Conservation (phyloP, 805 yeast genomes). For the Starmerella powellii region DNA sequence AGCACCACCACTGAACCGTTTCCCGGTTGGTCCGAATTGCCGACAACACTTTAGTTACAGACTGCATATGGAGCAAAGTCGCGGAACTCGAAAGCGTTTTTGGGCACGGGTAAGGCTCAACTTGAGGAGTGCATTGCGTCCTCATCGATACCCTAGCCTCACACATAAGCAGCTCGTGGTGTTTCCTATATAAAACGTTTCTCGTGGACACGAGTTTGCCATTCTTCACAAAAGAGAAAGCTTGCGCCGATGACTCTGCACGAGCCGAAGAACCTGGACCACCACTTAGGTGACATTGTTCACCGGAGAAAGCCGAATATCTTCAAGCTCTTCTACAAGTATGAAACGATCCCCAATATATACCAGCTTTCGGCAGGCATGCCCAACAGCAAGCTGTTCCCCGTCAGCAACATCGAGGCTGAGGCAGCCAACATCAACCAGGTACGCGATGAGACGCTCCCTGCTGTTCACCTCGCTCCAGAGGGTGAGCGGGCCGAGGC, state of each 20-base stretch:
- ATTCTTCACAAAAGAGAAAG: no score
- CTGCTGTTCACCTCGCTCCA: conserved; percentile 10
- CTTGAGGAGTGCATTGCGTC: no score
- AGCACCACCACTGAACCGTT: no score
- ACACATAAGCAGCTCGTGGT: no score
- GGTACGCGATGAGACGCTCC: background rate
- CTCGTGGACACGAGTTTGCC: no score
- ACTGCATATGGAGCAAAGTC: no score
- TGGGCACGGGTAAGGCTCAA: no score
- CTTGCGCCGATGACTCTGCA: background rate
- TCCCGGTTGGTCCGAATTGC: no score
- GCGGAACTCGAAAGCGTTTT: no score
- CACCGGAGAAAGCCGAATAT: conserved; percentile 22
- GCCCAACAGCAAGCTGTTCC: conserved; percentile 23
- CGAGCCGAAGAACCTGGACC: conserved; percentile 18
- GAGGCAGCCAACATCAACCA: conserved; percentile 7
- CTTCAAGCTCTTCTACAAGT: conserved; percentile 24
- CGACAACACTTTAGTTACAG: no score
- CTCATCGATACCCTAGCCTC: no score
- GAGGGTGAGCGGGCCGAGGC: conserved; percentile 37
- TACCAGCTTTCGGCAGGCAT: conserved; percentile 24
- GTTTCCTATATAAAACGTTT: no score
- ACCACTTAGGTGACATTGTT: conserved; percentile 21
- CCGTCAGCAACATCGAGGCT: conserved; percentile 18
- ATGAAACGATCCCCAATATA: conserved; percentile 21